A percentile compares a stretch with the other conserved stretches of the same genome.
Conservation (phyloP, 2,329 filamentous ascomycete genomes). For the Ilyonectria mors-panacis region DNA sequence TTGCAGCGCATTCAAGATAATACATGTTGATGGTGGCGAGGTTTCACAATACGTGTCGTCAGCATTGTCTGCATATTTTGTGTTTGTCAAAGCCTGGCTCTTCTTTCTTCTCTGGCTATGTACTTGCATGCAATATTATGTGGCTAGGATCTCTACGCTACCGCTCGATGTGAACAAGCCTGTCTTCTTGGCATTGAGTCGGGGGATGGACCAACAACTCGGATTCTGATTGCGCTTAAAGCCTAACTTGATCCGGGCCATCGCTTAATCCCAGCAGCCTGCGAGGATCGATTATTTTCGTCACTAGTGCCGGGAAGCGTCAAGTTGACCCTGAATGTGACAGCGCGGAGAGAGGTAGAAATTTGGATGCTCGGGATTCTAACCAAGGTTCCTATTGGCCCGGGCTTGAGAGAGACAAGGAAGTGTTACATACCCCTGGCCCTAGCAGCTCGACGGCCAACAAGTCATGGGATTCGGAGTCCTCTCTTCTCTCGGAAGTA, state of each 20-base stretch:
- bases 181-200: constrained; percentile 11
- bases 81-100: background rate
- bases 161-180: background rate
- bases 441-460: constrained; percentile 3
- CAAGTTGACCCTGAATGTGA: constrained; percentile 13
- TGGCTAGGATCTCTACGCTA: background rate
- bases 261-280: constrained; percentile 7
- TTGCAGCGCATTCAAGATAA: background rate
- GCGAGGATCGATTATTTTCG: constrained; percentile 5
- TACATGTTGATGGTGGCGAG: background rate
- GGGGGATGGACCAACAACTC: constrained; percentile 4
- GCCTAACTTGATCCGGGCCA: constrained; percentile 9
- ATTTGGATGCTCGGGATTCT: constrained; percentile 1
- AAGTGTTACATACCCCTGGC: background rate
- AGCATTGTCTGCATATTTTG: background rate
- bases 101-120: background rate
- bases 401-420: background rate
- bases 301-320: constrained; percentile 14
- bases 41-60: background rate
- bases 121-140: background rate
- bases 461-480: constrained; percentile 3
- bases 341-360: background rate
- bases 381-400: background rate
- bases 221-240: constrained; percentile 3
- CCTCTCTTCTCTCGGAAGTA: constrained; percentile 7